phyloP scores from a whole-genome alignment of 2,329 filamentous ascomycete genomes.

The Hysterium pulicare region DNA sequence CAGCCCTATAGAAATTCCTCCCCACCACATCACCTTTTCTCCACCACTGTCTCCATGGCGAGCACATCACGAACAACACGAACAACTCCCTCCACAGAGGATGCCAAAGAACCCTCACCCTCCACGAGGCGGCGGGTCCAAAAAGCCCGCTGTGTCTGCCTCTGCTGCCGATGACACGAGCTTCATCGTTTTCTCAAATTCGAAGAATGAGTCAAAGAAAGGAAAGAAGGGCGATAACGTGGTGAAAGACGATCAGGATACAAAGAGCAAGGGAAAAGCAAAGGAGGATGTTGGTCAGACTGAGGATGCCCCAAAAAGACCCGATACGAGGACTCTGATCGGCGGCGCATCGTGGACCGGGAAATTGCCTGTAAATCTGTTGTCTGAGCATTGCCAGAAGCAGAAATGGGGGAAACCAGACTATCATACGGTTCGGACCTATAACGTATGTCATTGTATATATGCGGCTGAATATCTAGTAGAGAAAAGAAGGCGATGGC shows the following conservation, averaged over 20 bases:
- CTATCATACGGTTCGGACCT: conserved; percentile 66
- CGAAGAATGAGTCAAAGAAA: conserved; percentile 40
- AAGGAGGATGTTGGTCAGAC: conserved; percentile 22
- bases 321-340: conserved; percentile 71
- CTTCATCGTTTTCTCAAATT: conserved; percentile 49
- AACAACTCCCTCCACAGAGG: conserved; percentile 5
- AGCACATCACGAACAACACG: not conserved
- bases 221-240: conserved; percentile 28
- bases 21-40: not conserved
- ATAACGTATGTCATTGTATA: not conserved
- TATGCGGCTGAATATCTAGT: conserved; percentile 8
- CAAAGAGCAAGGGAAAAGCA: conserved; percentile 35
- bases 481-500: conserved; percentile 67
- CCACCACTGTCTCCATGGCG: not conserved
- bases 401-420: conserved; percentile 94
- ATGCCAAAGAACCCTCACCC: conserved; percentile 52
- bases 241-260: conserved; percentile 8
- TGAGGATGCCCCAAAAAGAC: conserved; percentile 53
- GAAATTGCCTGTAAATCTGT: conserved; percentile 88
- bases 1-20: conserved; percentile 4
- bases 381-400: conserved; percentile 93
- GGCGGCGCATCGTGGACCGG: conserved; percentile 96
- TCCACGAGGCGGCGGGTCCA: conserved; percentile 39
- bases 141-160: conserved; percentile 32
- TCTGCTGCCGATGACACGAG: conserved; percentile 47